Conservation (phyloP, 331 rosid species). For the Ulmus americana region DNA sequence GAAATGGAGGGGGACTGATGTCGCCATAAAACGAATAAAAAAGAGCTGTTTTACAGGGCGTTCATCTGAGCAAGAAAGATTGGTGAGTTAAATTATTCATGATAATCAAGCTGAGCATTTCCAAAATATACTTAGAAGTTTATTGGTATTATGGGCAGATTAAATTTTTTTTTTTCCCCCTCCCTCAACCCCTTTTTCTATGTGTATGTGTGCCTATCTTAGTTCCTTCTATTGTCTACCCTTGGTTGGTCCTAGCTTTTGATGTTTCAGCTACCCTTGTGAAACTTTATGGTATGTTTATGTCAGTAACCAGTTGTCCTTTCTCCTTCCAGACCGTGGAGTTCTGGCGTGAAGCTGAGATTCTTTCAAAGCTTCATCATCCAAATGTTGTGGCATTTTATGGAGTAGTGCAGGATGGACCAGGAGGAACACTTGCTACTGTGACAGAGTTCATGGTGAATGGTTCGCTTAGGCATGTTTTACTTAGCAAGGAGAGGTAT, state of each 20-base stretch:
- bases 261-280: too few species aligned
- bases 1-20: slow-evolving; percentile 91
- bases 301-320: neutral
- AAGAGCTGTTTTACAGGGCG: slow-evolving; percentile 78
- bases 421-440: slow-evolving; percentile 77
- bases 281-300: neutral
- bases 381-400: slow-evolving; percentile 85
- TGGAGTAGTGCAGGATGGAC: slow-evolving; percentile 84
- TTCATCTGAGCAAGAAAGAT: slow-evolving; percentile 53
- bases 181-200: too few species aligned
- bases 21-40: slow-evolving; percentile 85
- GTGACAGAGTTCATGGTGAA: slow-evolving; percentile 86
- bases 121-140: neutral
- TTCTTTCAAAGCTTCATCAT: slow-evolving; percentile 74
- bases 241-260: too few species aligned
- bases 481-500: slow-evolving; percentile 48
- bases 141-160: neutral
- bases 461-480: slow-evolving; percentile 77
- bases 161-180: neutral
- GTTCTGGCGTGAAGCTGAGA: slow-evolving; percentile 76
- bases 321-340: slow-evolving; percentile 26
- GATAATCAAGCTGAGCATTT: neutral
- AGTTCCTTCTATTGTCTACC: too few species aligned
- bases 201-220: too few species aligned
- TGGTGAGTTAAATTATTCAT: slow-evolving; percentile 27